These are phyloP conservation scores for Macrocystidia cucumis DNA, from an alignment of 1,284 basidiomycete species.

Conservation along the genomic window DNA sequence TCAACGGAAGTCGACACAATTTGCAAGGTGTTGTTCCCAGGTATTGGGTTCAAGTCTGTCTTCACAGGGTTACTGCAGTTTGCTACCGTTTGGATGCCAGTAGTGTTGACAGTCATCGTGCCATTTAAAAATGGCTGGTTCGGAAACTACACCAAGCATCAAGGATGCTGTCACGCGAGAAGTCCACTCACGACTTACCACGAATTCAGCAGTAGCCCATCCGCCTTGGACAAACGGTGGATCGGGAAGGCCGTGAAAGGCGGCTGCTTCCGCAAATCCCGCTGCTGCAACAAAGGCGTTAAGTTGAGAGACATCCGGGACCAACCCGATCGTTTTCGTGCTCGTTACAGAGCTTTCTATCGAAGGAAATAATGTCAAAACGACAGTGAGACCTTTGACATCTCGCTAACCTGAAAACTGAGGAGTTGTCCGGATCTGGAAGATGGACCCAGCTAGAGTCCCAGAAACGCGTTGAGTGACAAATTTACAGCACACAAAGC, in stretches of 20 bases:
- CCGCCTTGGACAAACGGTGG: slow-evolving; percentile 41
- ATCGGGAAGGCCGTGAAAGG: slow-evolving; percentile 36
- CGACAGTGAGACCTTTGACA: background rate
- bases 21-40: slow-evolving; percentile 18
- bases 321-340: slow-evolving; percentile 31
- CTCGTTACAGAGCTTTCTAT: slow-evolving; percentile 31
- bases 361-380: background rate
- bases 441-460: slow-evolving; percentile 46
- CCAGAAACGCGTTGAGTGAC: no score
- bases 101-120: slow-evolving; percentile 42
- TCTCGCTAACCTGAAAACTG: slow-evolving; percentile 24
- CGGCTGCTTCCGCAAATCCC: slow-evolving; percentile 36
- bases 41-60: slow-evolving; percentile 16
- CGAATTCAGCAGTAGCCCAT: slow-evolving; percentile 46
- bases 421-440: slow-evolving; percentile 37
- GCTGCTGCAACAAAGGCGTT: slow-evolving; percentile 50
- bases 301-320: slow-evolving; percentile 32
- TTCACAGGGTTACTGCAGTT: slow-evolving; percentile 37
- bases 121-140: slow-evolving; percentile 36
- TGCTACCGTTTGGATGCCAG: slow-evolving; percentile 38
- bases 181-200: slow-evolving; percentile 20
- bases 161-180: background rate
- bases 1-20: slow-evolving; percentile 33
- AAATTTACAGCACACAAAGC: slow-evolving; percentile 2
- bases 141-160: slow-evolving; percentile 25